Conservation (phyloP, 441 rosid species). For the Breynia disticha region DNA sequence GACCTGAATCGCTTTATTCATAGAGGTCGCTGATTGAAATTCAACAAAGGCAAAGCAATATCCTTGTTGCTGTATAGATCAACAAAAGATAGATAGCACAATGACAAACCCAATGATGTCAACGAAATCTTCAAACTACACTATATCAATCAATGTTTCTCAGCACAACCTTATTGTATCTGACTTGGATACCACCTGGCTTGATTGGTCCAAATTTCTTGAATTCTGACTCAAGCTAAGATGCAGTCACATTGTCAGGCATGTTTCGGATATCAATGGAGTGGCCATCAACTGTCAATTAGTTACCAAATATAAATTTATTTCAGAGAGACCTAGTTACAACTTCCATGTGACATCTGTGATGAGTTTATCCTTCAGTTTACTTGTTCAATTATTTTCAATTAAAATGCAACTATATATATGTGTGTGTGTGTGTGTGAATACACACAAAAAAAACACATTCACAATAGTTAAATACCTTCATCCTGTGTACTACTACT, state of each 20-base stretch:
- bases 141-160: conserved; percentile 1
- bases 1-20: conserved; percentile 50
- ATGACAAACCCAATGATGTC: neutral
- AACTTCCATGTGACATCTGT: neutral
- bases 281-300: conserved; percentile 38
- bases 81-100: conserved; percentile 1
- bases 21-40: conserved; percentile 39
- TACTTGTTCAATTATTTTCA: neutral
- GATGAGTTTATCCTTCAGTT: neutral
- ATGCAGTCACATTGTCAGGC: conserved; percentile 30
- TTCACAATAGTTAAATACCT: conserved; percentile 26
- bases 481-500: conserved; percentile 28
- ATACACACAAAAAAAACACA: neutral
- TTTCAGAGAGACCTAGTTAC: neutral
- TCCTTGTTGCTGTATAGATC: conserved; percentile 35
- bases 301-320: conserved; percentile 8
- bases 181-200: conserved; percentile 47
- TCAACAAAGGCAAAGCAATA: conserved; percentile 60
- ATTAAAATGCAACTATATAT: neutral
- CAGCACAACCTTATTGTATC: conserved; percentile 38
- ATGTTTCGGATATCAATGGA: conserved; percentile 50
- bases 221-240: conserved; percentile 43
- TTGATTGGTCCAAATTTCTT: conserved; percentile 58
- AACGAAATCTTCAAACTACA: neutral
- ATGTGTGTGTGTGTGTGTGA: too few relatives aligned